A percentile compares a stretch with the other conserved stretches of the same genome.
Conservation (phyloP, 495 filamentous ascomycete species). For the Talaromyces adpressus region DNA sequence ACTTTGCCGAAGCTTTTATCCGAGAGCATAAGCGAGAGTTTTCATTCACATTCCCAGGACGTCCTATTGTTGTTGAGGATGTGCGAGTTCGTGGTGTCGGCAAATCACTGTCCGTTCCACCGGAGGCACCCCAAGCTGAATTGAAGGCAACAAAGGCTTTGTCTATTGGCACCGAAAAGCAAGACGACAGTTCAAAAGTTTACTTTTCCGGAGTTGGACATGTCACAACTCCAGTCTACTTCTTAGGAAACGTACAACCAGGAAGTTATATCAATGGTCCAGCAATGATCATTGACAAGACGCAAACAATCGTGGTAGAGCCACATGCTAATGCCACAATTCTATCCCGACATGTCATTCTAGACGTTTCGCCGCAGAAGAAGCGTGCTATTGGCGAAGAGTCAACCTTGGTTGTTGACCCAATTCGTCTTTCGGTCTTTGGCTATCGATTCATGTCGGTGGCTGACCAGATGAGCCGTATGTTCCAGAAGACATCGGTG, state of each 20-base stretch:
- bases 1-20: conserved; percentile 38
- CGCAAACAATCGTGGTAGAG: conserved; percentile 93
- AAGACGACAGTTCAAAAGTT: conserved; percentile 22
- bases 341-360: conserved; percentile 38
- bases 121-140: conserved; percentile 23
- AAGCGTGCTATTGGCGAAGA: conserved; percentile 12
- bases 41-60: conserved; percentile 48
- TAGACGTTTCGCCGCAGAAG: conserved; percentile 44
- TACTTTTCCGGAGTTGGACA: conserved; percentile 22
- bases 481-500: conserved; percentile 93
- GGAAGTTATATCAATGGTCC: conserved; percentile 75
- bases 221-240: conserved; percentile 76
- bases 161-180: conserved; percentile 21
- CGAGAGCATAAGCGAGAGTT: conserved; percentile 45
- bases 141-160: conserved; percentile 33
- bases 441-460: conserved; percentile 98
- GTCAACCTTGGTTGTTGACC: conserved; percentile 66
- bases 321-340: conserved; percentile 56
- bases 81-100: conserved; percentile 65
- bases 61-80: conserved; percentile 45
- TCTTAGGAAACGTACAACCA: conserved; percentile 66
- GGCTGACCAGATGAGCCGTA: conserved; percentile 95
- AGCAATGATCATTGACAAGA: conserved; percentile 88
- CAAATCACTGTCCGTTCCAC: conserved; percentile 44
- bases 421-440: conserved; percentile 93